phyloP scores from a whole-genome alignment of 805 yeast genomes.

The Lachancea meyersii region DNA sequence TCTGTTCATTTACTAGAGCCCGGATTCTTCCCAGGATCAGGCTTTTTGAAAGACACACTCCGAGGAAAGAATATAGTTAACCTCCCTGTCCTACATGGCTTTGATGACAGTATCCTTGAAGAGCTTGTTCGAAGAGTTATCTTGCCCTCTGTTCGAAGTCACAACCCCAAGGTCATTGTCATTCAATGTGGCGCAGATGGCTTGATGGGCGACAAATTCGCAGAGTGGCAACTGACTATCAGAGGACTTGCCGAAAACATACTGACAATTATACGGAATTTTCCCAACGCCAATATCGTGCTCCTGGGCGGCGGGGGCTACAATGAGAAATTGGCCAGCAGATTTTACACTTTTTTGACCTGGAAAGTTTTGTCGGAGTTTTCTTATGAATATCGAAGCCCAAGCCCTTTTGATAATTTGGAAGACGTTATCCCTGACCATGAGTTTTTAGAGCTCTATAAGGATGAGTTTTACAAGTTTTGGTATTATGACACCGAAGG shows the following conservation, averaged over 20 bases:
- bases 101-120: constrained; percentile 41
- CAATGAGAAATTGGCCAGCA: constrained; percentile 52
- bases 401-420: constrained; percentile 9
- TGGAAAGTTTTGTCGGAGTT: constrained; percentile 15
- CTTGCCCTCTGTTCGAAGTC: constrained; percentile 35
- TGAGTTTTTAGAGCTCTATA: constrained; percentile 37
- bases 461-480: constrained; percentile 41
- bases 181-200: constrained; percentile 76
- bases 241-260: constrained; percentile 41
- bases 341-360: constrained; percentile 46
- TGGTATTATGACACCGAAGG: constrained; percentile 39
- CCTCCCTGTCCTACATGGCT: constrained; percentile 53
- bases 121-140: constrained; percentile 39
- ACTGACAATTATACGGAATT: constrained; percentile 19
- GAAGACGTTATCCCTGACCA: constrained; percentile 50
- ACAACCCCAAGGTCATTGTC: constrained; percentile 48
- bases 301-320: constrained; percentile 79
- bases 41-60: constrained; percentile 37
- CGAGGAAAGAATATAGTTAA: constrained; percentile 41
- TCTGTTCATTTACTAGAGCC: constrained; percentile 58
- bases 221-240: constrained; percentile 65
- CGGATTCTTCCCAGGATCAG: constrained; percentile 75
- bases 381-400: not conserved
- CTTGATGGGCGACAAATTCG: constrained; percentile 51
- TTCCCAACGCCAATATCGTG: constrained; percentile 20